phyloP scores from a whole-genome alignment of 2,329 filamentous ascomycete species.

The Chaetomiaceae sp. region DNA sequence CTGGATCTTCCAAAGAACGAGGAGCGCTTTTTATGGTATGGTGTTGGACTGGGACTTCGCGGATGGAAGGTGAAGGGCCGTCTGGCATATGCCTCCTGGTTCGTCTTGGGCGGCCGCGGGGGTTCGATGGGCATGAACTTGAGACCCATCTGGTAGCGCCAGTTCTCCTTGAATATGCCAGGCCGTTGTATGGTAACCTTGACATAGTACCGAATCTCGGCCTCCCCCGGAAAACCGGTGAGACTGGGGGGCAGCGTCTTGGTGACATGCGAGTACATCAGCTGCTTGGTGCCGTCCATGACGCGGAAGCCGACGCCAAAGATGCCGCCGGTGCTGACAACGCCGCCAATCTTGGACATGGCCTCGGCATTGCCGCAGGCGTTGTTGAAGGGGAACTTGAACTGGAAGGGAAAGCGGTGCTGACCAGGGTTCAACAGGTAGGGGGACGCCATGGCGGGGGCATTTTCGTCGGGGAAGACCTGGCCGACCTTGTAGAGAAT shows the following conservation, averaged over 20 bases:
- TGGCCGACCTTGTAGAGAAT: conserved; percentile 70
- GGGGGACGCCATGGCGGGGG: conserved; percentile 38
- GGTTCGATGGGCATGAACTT: conserved; percentile 93
- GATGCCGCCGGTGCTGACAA: conserved; percentile 50
- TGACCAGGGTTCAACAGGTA: conserved; percentile 60
- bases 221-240: conserved; percentile 78
- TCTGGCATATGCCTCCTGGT: conserved; percentile 79
- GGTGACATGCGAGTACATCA: conserved; percentile 68
- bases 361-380: conserved; percentile 54
- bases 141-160: conserved; percentile 63
- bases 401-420: conserved; percentile 72
- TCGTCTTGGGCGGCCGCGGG: conserved; percentile 61
- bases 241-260: conserved; percentile 85
- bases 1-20: conserved; percentile 25
- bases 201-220: conserved; percentile 89
- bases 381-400: conserved; percentile 77
- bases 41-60: conserved; percentile 31
- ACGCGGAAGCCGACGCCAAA: conserved; percentile 52
- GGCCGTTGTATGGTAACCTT: conserved; percentile 94
- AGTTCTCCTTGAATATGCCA: conserved; percentile 85
- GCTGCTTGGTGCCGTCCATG: conserved; percentile 60
- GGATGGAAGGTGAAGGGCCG: conserved; percentile 59
- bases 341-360: conserved; percentile 51
- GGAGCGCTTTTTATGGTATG: conserved; percentile 47
- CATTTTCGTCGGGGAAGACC: conserved; percentile 62